Base-by-base conservation (phyloP, 192 early-diverging fungal genomes). In the Glomus cerebriforme region DNA sequence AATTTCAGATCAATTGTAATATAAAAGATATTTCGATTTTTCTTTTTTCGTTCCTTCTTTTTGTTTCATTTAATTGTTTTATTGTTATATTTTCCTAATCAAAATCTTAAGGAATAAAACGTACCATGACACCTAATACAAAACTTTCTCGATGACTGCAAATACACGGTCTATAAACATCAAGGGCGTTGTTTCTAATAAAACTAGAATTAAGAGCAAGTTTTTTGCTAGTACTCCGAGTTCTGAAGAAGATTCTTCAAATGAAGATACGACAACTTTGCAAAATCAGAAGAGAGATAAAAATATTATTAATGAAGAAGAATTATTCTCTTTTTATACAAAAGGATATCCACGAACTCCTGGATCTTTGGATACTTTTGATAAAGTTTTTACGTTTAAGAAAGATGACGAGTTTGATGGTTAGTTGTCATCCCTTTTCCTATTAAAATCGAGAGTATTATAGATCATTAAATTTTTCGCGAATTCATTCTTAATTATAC, bases 341-440 rank as follows among this genome's bases (percentile, higher is more conserved):
- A 71, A 43, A 71, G 39, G 43, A 7, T 49, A 43, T 47, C 13
- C 24, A 47, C n/a, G 49, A 47, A 71, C 43, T 29, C 24, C 24
- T 17, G 69, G 26, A n/a, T 71, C 69, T 6, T 71, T 71, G 3
- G 69, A 47, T 17, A 34, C 13, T 1, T 71, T 43, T 24, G 15
- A 45, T 71, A 43, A 12, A 24, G 27, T 35, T 49, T 43, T 29
- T 47, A 7, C 29, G 43, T 45, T 49, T 71, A 29, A 71, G 6
- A 9, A 69, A 69, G 19, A 39, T 24, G n/a, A 26, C 3, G 67
- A 69, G 12, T 69, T 69, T 37, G 67, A 69, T 43, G 67, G 67
- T 69, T 32, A 66, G 34, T 39, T 39, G 7, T 10, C 39, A 22
- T 68, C 17, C 19, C 4, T 68, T 67, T 37, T 37, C 17, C 6